Percentiles rank a stretch among this genome's conserved stretches.
Evolutionary conservation across 169 alveolate genomes (phyloP).

Genomic region (Cryptosporidium ryanae): DNA sequence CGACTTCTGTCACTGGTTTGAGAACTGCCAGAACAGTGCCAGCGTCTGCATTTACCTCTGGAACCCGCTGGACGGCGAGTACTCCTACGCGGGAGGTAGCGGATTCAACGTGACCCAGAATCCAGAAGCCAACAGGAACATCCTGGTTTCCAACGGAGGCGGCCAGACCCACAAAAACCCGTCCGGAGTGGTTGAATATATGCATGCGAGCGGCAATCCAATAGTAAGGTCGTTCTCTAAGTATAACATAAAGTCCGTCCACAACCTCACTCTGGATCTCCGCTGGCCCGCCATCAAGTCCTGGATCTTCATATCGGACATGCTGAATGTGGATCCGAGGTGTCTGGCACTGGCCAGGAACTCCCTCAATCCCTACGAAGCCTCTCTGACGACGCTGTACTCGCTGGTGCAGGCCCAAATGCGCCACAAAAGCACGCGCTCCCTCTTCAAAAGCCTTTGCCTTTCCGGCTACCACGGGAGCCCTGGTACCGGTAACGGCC

Average conservation of each 20-base stretch:
- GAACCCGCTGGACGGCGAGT: slow-evolving; percentile 60
- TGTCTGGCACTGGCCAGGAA: slow-evolving; percentile 42
- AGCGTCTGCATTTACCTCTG: slow-evolving; percentile 23
- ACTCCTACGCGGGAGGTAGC: too few relatives aligned
- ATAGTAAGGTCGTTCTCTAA: slow-evolving; percentile 29
- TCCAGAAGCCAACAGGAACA: too few relatives aligned
- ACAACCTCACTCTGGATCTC: slow-evolving; percentile 40
- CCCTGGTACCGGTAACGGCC: not conserved
- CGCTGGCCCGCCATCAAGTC: slow-evolving; percentile 67
- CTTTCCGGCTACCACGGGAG: slow-evolving; percentile 11
- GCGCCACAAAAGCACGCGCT: not conserved
- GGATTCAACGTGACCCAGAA: too few relatives aligned
- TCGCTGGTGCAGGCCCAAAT: slow-evolving; percentile 17
- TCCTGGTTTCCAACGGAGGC: not conserved
- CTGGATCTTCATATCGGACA: slow-evolving; percentile 38
- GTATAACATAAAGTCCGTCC: slow-evolving; percentile 11
- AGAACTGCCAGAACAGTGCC: slow-evolving; percentile 23
- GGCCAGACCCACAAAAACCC: not conserved
- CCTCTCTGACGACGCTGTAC: slow-evolving; percentile 24
- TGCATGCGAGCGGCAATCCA: not conserved
- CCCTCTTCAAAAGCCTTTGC: not conserved
- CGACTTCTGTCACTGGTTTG: slow-evolving; percentile 70
- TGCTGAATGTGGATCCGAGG: slow-evolving; percentile 51
- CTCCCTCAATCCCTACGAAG: slow-evolving; percentile 7
- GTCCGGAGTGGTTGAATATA: not conserved